A percentile compares a stretch with the other conserved stretches of the same genome.
Conservation (phyloP, 257 asterid species). For the Pogostemon cablin region DNA sequence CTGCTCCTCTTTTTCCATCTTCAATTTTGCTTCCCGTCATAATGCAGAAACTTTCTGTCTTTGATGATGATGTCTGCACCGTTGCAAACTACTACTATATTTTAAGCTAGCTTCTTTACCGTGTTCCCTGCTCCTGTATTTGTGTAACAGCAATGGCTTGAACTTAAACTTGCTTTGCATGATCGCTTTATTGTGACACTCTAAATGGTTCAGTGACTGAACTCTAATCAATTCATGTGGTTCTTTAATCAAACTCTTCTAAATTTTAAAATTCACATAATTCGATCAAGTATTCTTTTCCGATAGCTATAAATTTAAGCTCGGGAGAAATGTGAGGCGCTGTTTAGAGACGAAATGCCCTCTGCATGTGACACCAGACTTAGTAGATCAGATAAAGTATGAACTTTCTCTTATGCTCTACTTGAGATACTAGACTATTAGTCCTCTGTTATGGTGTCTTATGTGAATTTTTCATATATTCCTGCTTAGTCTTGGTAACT, state of each 20-base stretch:
- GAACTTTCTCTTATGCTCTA: too few species aligned
- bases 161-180: slow-evolving; percentile 6
- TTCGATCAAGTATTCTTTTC: not conserved
- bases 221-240: not conserved
- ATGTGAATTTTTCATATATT: not conserved
- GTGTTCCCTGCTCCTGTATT: not conserved
- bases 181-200: not conserved
- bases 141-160: not conserved
- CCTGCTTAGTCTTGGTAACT: not conserved
- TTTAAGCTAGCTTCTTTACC: too few species aligned
- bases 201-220: not conserved
- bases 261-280: not conserved
- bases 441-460: too few species aligned
- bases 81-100: too few species aligned
- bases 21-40: not conserved
- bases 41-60: not conserved
- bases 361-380: too few species aligned
- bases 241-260: not conserved
- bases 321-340: not conserved
- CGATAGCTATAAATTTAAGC: not conserved
- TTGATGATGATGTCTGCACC: not conserved
- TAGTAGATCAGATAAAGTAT: too few species aligned
- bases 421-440: too few species aligned
- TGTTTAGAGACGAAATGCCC: not conserved
- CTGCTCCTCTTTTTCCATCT: not conserved